Evolutionary conservation across 1,284 basidiomycete species (phyloP), one percentile per base, ranked within the genome.

Genomic region (Sanghuangporus sanghuang): DNA sequence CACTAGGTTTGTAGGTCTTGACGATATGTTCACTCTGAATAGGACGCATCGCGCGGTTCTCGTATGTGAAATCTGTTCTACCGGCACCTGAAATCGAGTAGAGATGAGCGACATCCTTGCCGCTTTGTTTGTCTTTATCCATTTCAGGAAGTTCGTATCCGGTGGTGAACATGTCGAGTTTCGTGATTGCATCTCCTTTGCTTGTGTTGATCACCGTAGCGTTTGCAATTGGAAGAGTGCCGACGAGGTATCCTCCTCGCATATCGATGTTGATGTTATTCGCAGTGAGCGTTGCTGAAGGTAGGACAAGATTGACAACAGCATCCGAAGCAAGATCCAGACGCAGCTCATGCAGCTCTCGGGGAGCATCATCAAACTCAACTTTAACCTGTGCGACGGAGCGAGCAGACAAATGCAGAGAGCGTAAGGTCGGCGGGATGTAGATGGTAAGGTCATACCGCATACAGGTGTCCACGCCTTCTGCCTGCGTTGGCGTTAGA

Each of bases 231-330:
- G 80, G 73, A 49, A 80, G 77, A 57, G 82, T 79, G 23, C 85
- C 85, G n/a, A 83, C 81, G 60, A 86, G 78, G 79, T 82, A 86
- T n/a, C 84, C 85, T 54, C 79, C 73, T 67, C 70, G 77, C 6
- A 83, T 72, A 67, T 82, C 79, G 35, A 85, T 70, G n/a, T 69
- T 62, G 62, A 81, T 66, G n/a, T 72, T 66, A 23, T 75, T 72
- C 2, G 80, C 75, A 27, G 72, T 74, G 58, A 85, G 67, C 63
- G 75, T 71, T 59, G 74, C 69, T 65, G 74, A 72, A 8, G 81
- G 77, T 16, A 82, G 72, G 54, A 86, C 74, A 69, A 85, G 73
- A 72, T 79, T 84, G 57, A 61, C 57, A 40, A 71, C 68, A 64
- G 74, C 71, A 57, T 70, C 65, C 7, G 71, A 64, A 67, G 73